Evolutionary conservation across 164 flowering plant genomes (phyloP), one percentile per base, ranked within the genome.

Genomic region (Sedum album): DNA sequence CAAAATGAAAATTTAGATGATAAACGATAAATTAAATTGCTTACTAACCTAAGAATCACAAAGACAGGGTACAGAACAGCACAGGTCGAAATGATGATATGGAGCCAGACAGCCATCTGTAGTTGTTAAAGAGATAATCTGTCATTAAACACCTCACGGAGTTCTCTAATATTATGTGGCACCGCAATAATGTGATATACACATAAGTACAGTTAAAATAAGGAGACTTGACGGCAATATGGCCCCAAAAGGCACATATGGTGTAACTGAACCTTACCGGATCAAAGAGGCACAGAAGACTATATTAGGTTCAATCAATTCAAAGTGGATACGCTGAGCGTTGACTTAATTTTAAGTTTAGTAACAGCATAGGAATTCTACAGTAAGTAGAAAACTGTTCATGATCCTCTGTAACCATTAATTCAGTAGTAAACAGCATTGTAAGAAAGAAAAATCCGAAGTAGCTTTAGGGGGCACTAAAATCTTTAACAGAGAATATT

Each of bases 21-120:
- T 46, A 21, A 17, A 62, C 39, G 30, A 48, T 49, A 66, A 20
- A 25, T 20, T 49, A 49, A 69, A 66, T 61, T 68, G 28, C 26
- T 30, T 2, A 57, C 62, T 69, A 4, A 85, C 86, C 84, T 77
- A 60, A 80, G 80, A 77, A 87, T 85, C 69, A 87, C 83, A 35
- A 74, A 53, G 68, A 85, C 84, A 36, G 92, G 95, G 77, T 76
- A 85, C 66, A 85, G 53, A 67, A 89, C 72, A 61, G 82, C 65
- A 64, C 77, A 60, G 51, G 83, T 64, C 1, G 85, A 75, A 69
- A 84, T 82, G 46, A 84, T 60, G 15, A 84, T 63, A 72, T 89
- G 86, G 71, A 83, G 82, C 57, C 49, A 62, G 71, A 82, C 80
- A 68, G 79, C 84, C 67, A 81, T 85, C 95, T 89, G 88, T 74